These are phyloP conservation scores for Xerocomus minutiporus DNA, from an alignment of 1,284 basidiomycete species.

Conservation along the genomic window DNA sequence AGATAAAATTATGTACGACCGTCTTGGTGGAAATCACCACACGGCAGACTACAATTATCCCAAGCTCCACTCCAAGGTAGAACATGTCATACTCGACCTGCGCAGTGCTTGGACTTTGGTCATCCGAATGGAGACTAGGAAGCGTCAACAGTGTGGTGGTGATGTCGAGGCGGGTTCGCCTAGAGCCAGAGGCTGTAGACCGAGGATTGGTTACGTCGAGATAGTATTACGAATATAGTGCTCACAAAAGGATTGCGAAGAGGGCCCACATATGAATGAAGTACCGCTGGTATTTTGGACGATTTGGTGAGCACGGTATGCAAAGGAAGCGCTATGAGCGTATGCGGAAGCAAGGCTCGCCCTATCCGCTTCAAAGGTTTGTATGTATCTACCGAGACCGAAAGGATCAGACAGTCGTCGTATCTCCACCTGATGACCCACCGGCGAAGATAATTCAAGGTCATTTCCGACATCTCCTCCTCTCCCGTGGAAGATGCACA, in stretches of 20 bases:
- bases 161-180: slow-evolving; percentile 26
- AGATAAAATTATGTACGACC: slow-evolving; percentile 28
- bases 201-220: slow-evolving; percentile 6
- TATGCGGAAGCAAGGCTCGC: slow-evolving; percentile 33
- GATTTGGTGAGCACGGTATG: slow-evolving; percentile 24
- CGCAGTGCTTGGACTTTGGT: neutral
- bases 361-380: slow-evolving; percentile 31
- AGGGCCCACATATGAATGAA: slow-evolving; percentile 3
- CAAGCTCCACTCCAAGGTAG: slow-evolving; percentile 25
- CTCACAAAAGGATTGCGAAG: slow-evolving; percentile 14
- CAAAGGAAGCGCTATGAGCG: slow-evolving; percentile 28
- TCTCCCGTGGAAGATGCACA: slow-evolving; percentile 13
- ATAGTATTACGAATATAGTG: neutral
- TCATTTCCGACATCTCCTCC: slow-evolving; percentile 29
- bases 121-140: slow-evolving; percentile 21
- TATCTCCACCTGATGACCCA: slow-evolving; percentile 12
- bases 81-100: slow-evolving; percentile 30
- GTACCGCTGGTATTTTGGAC: neutral
- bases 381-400: slow-evolving; percentile 23
- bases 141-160: slow-evolving; percentile 22
- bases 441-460: slow-evolving; percentile 28
- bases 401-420: slow-evolving; percentile 6
- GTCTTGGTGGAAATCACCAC: slow-evolving; percentile 14
- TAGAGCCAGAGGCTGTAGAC: slow-evolving; percentile 14
- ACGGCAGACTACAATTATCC: slow-evolving; percentile 30